A percentile compares a stretch with the other conserved stretches of the same genome.
These are phyloP conservation scores for Coemansia sp. DNA, from an alignment of 192 early-diverging fungal genomes.

Conservation along the genomic window DNA sequence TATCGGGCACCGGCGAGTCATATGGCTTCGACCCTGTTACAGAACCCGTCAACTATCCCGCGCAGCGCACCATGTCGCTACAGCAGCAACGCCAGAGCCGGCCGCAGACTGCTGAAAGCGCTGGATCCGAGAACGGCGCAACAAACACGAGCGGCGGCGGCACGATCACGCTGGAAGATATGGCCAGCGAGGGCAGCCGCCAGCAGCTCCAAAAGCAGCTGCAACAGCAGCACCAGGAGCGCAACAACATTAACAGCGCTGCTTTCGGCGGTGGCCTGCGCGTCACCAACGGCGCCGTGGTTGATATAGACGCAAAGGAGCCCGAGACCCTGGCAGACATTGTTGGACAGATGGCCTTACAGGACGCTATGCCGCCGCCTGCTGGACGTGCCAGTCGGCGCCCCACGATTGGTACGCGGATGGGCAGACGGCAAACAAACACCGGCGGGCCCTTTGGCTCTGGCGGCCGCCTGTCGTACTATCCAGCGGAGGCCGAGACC, in stretches of 20 bases:
- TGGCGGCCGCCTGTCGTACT: slow-evolving; percentile 33
- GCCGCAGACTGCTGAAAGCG: slow-evolving; percentile 2
- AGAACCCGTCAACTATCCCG: neutral
- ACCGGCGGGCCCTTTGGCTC: too few relatives aligned
- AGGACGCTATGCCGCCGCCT: neutral
- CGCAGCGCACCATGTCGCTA: too few relatives aligned
- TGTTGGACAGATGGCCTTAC: neutral
- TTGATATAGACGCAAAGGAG: too few relatives aligned
- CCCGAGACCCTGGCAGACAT: neutral
- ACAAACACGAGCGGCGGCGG: slow-evolving; percentile 19
- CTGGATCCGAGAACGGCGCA: slow-evolving; percentile 5
- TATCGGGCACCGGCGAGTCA: neutral
- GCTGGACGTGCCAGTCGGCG: neutral
- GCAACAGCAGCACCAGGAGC: neutral
- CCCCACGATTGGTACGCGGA: neutral
- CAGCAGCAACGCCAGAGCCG: neutral
- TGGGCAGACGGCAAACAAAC: too few relatives aligned
- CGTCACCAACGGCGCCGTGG: neutral
- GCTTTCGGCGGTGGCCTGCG: slow-evolving; percentile 4
- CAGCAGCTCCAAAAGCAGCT: neutral
- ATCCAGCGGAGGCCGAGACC: slow-evolving; percentile 9
- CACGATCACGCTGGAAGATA: slow-evolving; percentile 30
- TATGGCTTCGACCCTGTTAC: neutral
- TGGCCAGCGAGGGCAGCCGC: slow-evolving; percentile 3
- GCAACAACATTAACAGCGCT: slow-evolving; percentile 8